Evolutionary conservation across 495 filamentous ascomycete species (phyloP).

Genomic region (Lophiotrema nucula): DNA sequence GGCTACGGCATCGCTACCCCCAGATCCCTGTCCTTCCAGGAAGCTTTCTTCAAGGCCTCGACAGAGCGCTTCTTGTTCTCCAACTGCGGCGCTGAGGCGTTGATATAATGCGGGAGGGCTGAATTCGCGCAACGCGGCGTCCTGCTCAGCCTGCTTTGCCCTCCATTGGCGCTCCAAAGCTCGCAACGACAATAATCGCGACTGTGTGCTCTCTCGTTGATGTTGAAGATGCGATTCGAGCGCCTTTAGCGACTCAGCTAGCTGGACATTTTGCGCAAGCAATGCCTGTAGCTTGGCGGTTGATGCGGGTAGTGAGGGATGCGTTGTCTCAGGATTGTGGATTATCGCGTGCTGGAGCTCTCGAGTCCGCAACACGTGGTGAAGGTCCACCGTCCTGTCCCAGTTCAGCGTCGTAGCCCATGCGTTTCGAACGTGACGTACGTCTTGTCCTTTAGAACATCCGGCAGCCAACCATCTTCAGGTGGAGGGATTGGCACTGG

Average conservation of each 20-base stretch:
- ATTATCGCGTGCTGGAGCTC: conserved; percentile 42
- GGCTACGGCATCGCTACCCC: conserved; percentile 50
- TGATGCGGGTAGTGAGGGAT: conserved; percentile 58
- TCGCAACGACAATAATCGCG: conserved; percentile 76
- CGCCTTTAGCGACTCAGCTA: conserved; percentile 57
- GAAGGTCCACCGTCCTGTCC: conserved; percentile 42
- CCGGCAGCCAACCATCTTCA: conserved; percentile 43
- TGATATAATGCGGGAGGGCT: conserved; percentile 81
- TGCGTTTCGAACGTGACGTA: conserved; percentile 25
- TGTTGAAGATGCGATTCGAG: conserved; percentile 60
- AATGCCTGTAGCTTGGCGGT: conserved; percentile 58
- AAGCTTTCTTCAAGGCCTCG: conserved; percentile 86
- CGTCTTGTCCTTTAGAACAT: conserved; percentile 41
- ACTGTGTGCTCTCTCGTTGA: conserved; percentile 67
- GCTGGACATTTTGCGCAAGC: conserved; percentile 66
- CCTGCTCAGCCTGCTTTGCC: conserved; percentile 83
- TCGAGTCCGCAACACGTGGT: conserved; percentile 38
- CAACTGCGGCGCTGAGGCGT: conserved; percentile 66
- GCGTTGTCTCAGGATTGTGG: conserved; percentile 60
- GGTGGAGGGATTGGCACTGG: conserved; percentile 30
- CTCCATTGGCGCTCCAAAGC: conserved; percentile 90
- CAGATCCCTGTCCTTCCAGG: conserved; percentile 59
- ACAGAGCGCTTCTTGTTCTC: conserved; percentile 81
- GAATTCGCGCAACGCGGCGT: conserved; percentile 78
- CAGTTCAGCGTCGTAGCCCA: conserved; percentile 6